Conservation (phyloP, 306 rosid species). For the Cucurbita ficifolia region DNA sequence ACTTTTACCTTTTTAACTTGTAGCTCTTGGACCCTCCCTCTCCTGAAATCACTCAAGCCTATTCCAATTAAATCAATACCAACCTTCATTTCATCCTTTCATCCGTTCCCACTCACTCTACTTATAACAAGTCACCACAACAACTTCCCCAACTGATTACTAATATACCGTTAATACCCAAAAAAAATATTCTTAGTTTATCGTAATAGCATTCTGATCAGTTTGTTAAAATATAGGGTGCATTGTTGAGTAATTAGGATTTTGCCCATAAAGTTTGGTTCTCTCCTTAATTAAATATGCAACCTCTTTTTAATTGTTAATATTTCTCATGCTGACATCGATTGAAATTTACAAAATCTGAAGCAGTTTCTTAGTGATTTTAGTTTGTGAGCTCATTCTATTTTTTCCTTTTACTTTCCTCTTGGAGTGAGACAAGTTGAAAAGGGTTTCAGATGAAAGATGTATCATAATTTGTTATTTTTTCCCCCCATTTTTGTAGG, state of each 20-base stretch:
- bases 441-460: background rate
- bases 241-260: background rate
- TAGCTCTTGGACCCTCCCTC: background rate
- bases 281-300: background rate
- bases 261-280: background rate
- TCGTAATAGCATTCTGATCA: background rate
- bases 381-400: background rate
- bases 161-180: background rate
- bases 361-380: background rate
- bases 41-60: background rate
- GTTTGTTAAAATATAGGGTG: background rate
- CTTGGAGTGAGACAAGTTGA: background rate
- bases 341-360: background rate
- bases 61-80: background rate
- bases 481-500: constrained; percentile 28
- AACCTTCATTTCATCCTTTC: background rate
- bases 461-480: background rate
- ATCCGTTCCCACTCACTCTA: background rate
- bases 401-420: background rate
- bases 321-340: background rate
- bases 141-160: background rate
- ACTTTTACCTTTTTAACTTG: background rate
- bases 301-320: background rate
- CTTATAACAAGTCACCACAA: background rate
- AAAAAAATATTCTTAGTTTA: too few species aligned